Evolutionary conservation across 176 grass and related monocot species (phyloP).

Genomic region (Raddia distichophylla): DNA sequence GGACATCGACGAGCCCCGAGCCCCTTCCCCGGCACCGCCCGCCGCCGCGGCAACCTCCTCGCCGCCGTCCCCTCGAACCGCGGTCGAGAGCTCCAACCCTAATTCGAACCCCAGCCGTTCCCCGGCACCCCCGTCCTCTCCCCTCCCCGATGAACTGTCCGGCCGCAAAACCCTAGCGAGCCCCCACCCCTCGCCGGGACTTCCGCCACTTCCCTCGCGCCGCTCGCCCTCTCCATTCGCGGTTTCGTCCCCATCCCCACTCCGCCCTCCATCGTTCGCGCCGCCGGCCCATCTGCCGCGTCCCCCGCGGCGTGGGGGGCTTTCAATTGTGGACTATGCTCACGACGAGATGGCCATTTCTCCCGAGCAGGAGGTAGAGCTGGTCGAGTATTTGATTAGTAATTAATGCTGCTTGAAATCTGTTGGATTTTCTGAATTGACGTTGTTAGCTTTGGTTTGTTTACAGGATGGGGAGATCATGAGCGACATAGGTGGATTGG

Average conservation of each 20-base stretch:
- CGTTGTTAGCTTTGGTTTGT: conserved; percentile 27
- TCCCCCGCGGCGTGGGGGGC: conserved; percentile 42
- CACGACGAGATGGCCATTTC: conserved; percentile 89
- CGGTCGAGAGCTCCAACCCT: conserved; percentile 35
- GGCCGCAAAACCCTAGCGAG: conserved; percentile 54
- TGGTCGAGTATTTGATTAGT: conserved; percentile 43
- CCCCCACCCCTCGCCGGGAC: conserved; percentile 48
- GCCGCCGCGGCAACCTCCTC: conserved; percentile 36
- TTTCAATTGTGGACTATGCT: conserved; percentile 86
- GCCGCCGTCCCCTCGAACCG: conserved; percentile 37
- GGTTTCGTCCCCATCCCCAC: conserved; percentile 44
- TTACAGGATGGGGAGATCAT: conserved; percentile 68
- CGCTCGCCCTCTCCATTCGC: conserved; percentile 44
- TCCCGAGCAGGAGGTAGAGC: conserved; percentile 71
- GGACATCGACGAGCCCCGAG: conserved; percentile 48
- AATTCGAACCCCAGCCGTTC: conserved; percentile 37
- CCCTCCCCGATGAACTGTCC: conserved; percentile 37
- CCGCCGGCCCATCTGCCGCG: conserved; percentile 39
- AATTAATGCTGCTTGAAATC: neutral
- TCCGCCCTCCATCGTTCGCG: conserved; percentile 13
- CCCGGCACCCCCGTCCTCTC: conserved; percentile 36
- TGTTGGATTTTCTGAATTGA: conserved; percentile 36
- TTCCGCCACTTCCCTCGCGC: conserved; percentile 45
- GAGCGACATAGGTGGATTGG: conserved; percentile 16
- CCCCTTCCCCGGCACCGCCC: conserved; percentile 30